Evolutionary conservation across 495 filamentous ascomycete species (phyloP).

Genomic region (Hypoxylon crocopeplum): DNA sequence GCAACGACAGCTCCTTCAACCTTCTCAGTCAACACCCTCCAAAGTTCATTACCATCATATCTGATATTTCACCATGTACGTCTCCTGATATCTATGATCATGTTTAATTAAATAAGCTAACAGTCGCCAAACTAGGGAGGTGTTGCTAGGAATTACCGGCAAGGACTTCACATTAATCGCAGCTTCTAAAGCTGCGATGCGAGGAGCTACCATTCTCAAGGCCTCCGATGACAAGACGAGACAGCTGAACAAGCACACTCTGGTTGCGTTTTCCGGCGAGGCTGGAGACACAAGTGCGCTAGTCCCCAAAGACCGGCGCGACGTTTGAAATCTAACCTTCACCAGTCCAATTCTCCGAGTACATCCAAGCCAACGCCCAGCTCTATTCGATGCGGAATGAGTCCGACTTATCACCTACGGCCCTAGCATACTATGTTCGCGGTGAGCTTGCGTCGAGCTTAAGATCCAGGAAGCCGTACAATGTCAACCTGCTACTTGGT

Average conservation of each 20-base stretch:
- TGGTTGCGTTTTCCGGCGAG: conserved; percentile 98
- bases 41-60: conserved; percentile 1
- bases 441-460: conserved; percentile 88
- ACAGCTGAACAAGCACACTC: conserved; percentile 83
- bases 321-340: conserved; percentile 42
- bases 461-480: conserved; percentile 90
- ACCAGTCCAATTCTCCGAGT: conserved; percentile 97
- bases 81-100: neutral
- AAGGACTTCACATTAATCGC: conserved; percentile 98
- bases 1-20: conserved; percentile 24
- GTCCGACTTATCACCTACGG: conserved; percentile 84
- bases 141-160: conserved; percentile 96
- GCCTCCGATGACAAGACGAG: conserved; percentile 95
- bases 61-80: conserved; percentile 44
- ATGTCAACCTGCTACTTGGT: conserved; percentile 92
- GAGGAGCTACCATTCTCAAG: conserved; percentile 95
- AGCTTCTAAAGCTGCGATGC: conserved; percentile 96
- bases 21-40: neutral
- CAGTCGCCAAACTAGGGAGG: conserved; percentile 71
- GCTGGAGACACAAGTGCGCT: conserved; percentile 89
- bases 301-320: neutral
- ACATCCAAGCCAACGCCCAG: conserved; percentile 96
- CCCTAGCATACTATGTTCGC: conserved; percentile 89
- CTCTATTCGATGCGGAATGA: conserved; percentile 99
- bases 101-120: conserved; percentile 2